Evolutionary conservation across 2,329 filamentous ascomycete genomes (phyloP), one percentile per base, ranked within the genome.

Genomic region (Arthrobotrys iridis): DNA sequence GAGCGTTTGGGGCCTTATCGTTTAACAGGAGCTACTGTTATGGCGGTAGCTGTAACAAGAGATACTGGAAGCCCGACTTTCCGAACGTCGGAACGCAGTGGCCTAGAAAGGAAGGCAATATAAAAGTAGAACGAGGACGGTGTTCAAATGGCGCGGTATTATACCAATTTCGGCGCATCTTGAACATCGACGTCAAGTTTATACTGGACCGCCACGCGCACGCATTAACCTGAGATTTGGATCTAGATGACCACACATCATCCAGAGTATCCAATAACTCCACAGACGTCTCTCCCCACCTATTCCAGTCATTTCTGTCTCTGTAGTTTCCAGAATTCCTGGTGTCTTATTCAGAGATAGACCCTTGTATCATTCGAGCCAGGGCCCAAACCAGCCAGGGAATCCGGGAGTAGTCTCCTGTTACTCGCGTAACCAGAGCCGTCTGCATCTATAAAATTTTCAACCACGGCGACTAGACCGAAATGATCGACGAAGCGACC

Each of bases 401-500:
- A n/a, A n/a, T n/a, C n/a, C n/a, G n/a, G 28, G 26, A 33, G 26
- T 15, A 11, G n/a, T 15, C 10, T 52, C 13, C 26, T 33, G 3
- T 24, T 11, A 24, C 26, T 20, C n/a, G 46, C 33, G 46, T 13
- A 50, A 52, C 26, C 46, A 8, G 7, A 24, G 3, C 46, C 46
- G n/a, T 13, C 30, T n/a, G n/a, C n/a, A n/a, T n/a, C n/a, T n/a
- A n/a, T n/a, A n/a, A n/a, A n/a, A n/a, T n/a, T n/a, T n/a, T n/a
- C n/a, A n/a, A n/a, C n/a, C n/a, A n/a, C n/a, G n/a, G n/a, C n/a
- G n/a, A n/a, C 28, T 8, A 46, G 28, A 13, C 28, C 40, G 22
- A 60, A 10, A 66, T 73, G 46, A 74, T 74, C 35, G 70, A 74
- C 35, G 70, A 74, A 57, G 52, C 60, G 10, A 74, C 62, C 15